Conservation (phyloP, 1,284 basidiomycete genomes). For the Xanthoconium separans region DNA sequence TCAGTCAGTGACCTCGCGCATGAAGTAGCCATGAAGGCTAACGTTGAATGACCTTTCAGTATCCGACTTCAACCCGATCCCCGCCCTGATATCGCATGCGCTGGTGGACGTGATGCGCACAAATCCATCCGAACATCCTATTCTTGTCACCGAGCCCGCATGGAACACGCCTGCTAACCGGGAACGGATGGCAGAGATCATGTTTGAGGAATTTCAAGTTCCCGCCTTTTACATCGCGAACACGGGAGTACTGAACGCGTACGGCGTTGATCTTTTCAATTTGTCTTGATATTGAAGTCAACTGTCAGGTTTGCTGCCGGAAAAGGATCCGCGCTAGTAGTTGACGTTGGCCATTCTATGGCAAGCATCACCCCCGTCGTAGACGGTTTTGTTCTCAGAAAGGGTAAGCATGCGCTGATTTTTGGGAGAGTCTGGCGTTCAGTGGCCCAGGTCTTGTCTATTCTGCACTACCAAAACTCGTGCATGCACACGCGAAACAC, state of each 20-base stretch:
- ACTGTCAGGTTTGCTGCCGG: constrained; percentile 85
- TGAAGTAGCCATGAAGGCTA: constrained; percentile 9
- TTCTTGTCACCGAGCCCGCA: constrained; percentile 92
- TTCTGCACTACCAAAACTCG: constrained; percentile 72
- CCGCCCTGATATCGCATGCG: constrained; percentile 74
- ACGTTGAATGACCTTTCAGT: constrained; percentile 46
- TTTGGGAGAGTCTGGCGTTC: not conserved
- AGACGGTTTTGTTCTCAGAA: constrained; percentile 96
- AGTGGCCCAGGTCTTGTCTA: constrained; percentile 57
- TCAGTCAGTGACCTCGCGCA: constrained; percentile 57
- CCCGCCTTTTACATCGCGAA: constrained; percentile 99
- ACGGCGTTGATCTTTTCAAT: constrained; percentile 33
- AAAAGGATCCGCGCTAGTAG: constrained; percentile 92
- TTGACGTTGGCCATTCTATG: constrained; percentile 89
- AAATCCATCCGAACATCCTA: constrained; percentile 80
- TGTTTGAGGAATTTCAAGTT: constrained; percentile 93
- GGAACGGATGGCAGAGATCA: constrained; percentile 92
- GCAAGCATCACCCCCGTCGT: constrained; percentile 94
- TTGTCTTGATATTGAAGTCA: constrained; percentile 10
- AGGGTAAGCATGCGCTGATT: constrained; percentile 56
- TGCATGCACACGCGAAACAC: constrained; percentile 73
- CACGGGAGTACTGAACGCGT: constrained; percentile 94
- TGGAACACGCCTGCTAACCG: constrained; percentile 93
- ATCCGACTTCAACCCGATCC: constrained; percentile 74
- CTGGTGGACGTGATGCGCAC: constrained; percentile 75